Evolutionary conservation across 768 basidiomycete species (phyloP).

Genomic region (Mycena metata): DNA sequence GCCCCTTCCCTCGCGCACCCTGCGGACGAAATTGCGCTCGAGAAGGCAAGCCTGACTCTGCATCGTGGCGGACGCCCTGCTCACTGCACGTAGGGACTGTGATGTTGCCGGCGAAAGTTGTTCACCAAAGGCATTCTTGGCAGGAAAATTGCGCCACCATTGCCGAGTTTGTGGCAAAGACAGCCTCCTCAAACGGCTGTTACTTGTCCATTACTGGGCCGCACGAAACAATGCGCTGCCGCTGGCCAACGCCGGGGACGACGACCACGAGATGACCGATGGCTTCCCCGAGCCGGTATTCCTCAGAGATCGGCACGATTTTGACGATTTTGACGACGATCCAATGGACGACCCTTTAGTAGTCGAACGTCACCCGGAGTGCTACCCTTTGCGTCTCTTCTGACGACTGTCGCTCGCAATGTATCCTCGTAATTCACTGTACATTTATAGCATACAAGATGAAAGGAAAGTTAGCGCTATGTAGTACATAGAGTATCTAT

Average conservation of each 20-base stretch:
- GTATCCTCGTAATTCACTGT: background rate
- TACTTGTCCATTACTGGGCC: conserved; percentile 54
- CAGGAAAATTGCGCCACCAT: conserved; percentile 28
- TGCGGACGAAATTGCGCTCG: conserved; percentile 19
- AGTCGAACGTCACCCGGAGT: conserved; percentile 10
- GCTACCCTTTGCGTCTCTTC: conserved; percentile 9
- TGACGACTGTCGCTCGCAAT: background rate
- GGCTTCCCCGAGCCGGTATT: conserved; percentile 37
- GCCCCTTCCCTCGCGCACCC: conserved; percentile 25
- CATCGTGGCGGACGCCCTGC: background rate
- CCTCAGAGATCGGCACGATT: conserved; percentile 56
- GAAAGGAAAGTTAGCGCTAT: no score
- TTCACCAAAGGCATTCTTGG: conserved; percentile 14
- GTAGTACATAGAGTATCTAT: no score
- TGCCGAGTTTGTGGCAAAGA: conserved; percentile 31
- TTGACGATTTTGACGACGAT: conserved; percentile 50
- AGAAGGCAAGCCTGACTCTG: conserved; percentile 5
- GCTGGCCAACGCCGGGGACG: conserved; percentile 43
- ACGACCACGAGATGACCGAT: conserved; percentile 45
- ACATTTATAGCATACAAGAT: background rate
- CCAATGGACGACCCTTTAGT: conserved; percentile 34
- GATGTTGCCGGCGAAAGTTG: conserved; percentile 22
- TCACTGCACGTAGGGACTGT: conserved; percentile 23
- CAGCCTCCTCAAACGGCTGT: conserved; percentile 32
- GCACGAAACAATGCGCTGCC: conserved; percentile 58